Percentiles rank a stretch among this genome's conserved stretches.
phyloP scores from a whole-genome alignment of 2,329 filamentous ascomycete genomes.

The Fusarium piperis region DNA sequence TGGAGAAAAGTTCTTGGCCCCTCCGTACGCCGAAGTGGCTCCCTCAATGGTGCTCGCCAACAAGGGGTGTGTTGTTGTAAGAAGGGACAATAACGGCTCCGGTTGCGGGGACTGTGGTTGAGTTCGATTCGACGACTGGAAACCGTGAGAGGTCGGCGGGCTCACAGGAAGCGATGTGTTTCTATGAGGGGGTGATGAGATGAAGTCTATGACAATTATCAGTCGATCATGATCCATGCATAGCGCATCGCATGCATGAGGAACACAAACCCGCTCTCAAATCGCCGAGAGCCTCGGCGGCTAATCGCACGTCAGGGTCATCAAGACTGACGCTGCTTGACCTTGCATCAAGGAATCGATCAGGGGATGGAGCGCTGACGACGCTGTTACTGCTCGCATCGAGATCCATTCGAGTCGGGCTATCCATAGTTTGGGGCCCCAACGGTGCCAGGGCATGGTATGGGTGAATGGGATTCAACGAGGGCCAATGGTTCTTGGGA shows the following conservation, averaged over 20 bases:
- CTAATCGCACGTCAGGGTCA: constrained; percentile 74
- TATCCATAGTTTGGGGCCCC: constrained; percentile 51
- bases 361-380: constrained; percentile 56
- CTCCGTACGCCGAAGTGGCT: constrained; percentile 85
- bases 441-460: constrained; percentile 47
- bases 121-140: constrained; percentile 33
- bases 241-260: not conserved
- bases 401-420: constrained; percentile 60
- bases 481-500: constrained; percentile 53
- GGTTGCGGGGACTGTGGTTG: constrained; percentile 60
- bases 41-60: constrained; percentile 86
- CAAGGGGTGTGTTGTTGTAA: constrained; percentile 88
- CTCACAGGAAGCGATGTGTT: constrained; percentile 54
- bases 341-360: constrained; percentile 55
- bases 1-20: constrained; percentile 89
- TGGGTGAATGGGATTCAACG: constrained; percentile 59
- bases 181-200: constrained; percentile 68
- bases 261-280: constrained; percentile 70
- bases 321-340: constrained; percentile 67
- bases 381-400: constrained; percentile 55
- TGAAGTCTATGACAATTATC: constrained; percentile 63
- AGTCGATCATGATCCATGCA: constrained; percentile 21
- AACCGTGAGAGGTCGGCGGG: constrained; percentile 48
- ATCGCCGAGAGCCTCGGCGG: constrained; percentile 80
- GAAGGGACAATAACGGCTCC: constrained; percentile 85